These are phyloP conservation scores for Dalbergia oliveri DNA, from an alignment of 306 rosid species.

Conservation along the genomic window DNA sequence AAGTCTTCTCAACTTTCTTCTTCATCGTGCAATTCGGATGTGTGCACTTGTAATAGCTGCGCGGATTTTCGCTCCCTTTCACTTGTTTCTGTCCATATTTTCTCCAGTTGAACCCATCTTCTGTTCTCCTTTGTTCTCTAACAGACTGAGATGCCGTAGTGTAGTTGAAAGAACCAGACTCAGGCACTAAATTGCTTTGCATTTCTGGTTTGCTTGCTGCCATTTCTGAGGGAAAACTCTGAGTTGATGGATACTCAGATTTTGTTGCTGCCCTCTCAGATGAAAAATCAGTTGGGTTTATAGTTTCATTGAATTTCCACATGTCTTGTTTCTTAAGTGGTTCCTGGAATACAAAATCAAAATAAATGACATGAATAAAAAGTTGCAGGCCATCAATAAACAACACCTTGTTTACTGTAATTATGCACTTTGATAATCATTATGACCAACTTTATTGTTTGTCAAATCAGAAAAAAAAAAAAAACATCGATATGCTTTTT, in stretches of 20 bases:
- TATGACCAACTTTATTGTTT: slow-evolving; percentile 2
- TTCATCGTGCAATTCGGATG: slow-evolving; percentile 72
- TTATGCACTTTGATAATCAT: slow-evolving; percentile 38
- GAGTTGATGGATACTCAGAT: slow-evolving; percentile 57
- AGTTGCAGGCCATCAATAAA: slow-evolving; percentile 36
- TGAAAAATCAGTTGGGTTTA: slow-evolving; percentile 40
- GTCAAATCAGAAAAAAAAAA: slow-evolving; percentile 28
- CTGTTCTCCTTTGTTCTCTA: slow-evolving; percentile 69
- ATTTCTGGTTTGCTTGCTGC: slow-evolving; percentile 37
- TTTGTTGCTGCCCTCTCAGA: slow-evolving; percentile 56
- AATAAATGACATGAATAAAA: slow-evolving; percentile 27
- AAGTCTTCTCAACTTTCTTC: slow-evolving; percentile 88
- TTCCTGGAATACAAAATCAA: slow-evolving; percentile 46
- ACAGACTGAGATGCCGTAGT: slow-evolving; percentile 47
- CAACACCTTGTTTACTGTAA: slow-evolving; percentile 18
- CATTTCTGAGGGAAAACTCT: slow-evolving; percentile 54
- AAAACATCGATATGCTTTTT: slow-evolving; percentile 32
- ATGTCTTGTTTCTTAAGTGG: slow-evolving; percentile 53
- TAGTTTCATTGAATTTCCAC: slow-evolving; percentile 61
- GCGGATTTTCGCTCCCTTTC: slow-evolving; percentile 93
- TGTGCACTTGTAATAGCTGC: slow-evolving; percentile 94
- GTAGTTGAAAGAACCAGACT: slow-evolving; percentile 48
- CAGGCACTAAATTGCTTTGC: slow-evolving; percentile 45
- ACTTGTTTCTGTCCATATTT: slow-evolving; percentile 97
- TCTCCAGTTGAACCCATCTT: slow-evolving; percentile 94